Percentiles rank a stretch among this genome's conserved stretches.
Conservation (phyloP, 1,284 basidiomycete species). For the Ustilago trichophora region DNA sequence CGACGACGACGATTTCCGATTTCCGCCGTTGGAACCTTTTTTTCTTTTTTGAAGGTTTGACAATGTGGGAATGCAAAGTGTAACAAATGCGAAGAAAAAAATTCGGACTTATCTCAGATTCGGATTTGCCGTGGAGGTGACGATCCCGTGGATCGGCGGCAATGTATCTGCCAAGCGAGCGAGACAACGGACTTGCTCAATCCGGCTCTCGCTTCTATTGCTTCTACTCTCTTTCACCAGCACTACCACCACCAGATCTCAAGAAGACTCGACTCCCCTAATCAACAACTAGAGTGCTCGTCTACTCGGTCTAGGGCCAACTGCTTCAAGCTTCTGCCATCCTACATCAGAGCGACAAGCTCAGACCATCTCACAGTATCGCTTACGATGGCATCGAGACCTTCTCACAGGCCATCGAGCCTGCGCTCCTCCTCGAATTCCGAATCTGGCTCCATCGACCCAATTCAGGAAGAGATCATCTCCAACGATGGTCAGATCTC, state of each 20-base stretch:
- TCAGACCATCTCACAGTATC: no score
- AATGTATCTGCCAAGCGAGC: constrained; percentile 4
- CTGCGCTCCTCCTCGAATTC: constrained; percentile 19
- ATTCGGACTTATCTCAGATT: background rate
- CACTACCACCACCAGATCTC: no score
- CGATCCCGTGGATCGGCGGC: constrained; percentile 1
- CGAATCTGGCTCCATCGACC: constrained; percentile 13
- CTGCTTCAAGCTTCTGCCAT: no score
- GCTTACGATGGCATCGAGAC: constrained; percentile 4
- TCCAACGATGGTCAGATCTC: constrained; percentile 22
- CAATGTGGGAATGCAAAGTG: background rate
- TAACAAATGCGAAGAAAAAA: constrained; percentile 11
- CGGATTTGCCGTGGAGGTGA: background rate
- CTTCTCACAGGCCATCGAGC: constrained; percentile 23
- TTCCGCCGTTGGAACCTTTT: constrained; percentile 5
- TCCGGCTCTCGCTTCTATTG: no score
- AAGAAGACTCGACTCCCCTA: no score
- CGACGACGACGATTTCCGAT: constrained; percentile 13
- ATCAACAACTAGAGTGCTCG: no score
- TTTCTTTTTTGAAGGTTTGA: background rate
- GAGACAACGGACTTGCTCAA: no score
- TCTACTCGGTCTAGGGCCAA: no score
- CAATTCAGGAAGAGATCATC: constrained; percentile 37
- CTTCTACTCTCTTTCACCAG: no score
- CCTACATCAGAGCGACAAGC: no score